Base-by-base conservation (phyloP, 1,139 yeast species). In the Yamadazyma sp. region DNA sequence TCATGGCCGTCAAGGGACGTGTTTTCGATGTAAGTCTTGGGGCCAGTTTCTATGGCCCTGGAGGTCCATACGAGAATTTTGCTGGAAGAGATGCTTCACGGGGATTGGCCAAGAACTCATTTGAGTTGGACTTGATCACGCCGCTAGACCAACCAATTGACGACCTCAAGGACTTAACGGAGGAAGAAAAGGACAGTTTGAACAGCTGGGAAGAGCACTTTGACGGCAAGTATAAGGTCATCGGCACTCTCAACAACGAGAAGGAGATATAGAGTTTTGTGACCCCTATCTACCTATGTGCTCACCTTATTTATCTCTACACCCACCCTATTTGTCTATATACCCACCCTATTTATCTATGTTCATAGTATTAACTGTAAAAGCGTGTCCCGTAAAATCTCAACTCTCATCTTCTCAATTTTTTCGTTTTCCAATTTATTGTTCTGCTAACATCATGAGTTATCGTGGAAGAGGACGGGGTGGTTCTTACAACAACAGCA, bases 61-160 rank as follows among this genome's bases (percentile, higher is more conserved):
- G 94, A 16, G 97, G 97, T 0, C 96, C 97, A 0, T 92, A 92
- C 61, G 83, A 86, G 41, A 89, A 88, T 57, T 92, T 92, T 70
- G 97, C 97, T 1, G 98, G 98, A 3, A 84, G 88, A 50, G 98
- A 92, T 63, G 97, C 98, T 2, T 85, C 95, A 2, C 70, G 98
- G 48, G 98, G 98, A 0, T 74, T 92, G 45, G 97, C 97, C 1
- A 71, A 78, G 54, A 92, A 90, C 61, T 86, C 96, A 24, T 92
- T 92, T 64, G 97, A 92, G 37, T 58, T 71, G 26, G 75, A 62
- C 2, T 67, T 73, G 40, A 68, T 85, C 31, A 79, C 76, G 33
- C 71, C 77, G 11, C 66, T 82, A 57, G 82, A 78, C 43, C 67
- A 80, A 45, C 94, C 95, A 10, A 76, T 92, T 48, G 98, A 92